A percentile compares a stretch with the other conserved stretches of the same genome.
These are phyloP conservation scores for Trypanosoma brucei DNA, from an alignment of 208 protist species.

Conservation along the genomic window DNA sequence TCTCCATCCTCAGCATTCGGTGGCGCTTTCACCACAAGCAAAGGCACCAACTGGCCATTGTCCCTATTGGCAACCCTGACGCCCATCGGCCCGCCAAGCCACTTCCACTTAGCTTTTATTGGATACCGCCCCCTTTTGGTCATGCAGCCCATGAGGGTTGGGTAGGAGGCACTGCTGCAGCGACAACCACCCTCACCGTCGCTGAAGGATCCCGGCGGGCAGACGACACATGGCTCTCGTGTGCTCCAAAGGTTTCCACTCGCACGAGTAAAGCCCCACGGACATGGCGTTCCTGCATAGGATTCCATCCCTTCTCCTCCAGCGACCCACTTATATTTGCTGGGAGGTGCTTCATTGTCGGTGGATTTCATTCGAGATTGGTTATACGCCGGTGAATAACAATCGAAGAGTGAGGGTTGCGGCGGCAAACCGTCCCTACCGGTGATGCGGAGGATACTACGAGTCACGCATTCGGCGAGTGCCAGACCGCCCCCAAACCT, in stretches of 20 bases:
- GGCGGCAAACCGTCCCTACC: neutral
- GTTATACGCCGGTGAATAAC: slow-evolving; percentile 1
- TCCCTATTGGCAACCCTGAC: neutral
- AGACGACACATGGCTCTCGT: slow-evolving; percentile 15
- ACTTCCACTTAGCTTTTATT: slow-evolving; percentile 2
- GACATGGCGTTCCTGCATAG: slow-evolving; percentile 2
- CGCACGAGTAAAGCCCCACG: slow-evolving; percentile 19
- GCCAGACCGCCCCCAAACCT: slow-evolving; percentile 11
- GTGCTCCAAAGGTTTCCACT: slow-evolving; percentile 19
- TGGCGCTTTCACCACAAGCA: slow-evolving; percentile 4
- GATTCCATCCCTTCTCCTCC: neutral
- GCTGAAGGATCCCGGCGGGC: slow-evolving; percentile 18
- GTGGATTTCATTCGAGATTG: neutral
- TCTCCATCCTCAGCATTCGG: neutral
- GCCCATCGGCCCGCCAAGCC: neutral
- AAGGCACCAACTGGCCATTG: neutral
- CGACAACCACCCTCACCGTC: slow-evolving; percentile 14
- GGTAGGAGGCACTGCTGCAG: slow-evolving; percentile 10
- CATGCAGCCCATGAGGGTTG: slow-evolving; percentile 6
- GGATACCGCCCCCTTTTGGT: neutral
- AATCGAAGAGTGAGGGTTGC: slow-evolving; percentile 20
- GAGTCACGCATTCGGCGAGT: slow-evolving; percentile 12
- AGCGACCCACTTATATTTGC: no score
- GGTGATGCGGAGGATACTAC: slow-evolving; percentile 6
- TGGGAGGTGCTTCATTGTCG: neutral